These are phyloP conservation scores for Leccinum subrobustum DNA, from an alignment of 1,284 basidiomycete species.

Conservation along the genomic window DNA sequence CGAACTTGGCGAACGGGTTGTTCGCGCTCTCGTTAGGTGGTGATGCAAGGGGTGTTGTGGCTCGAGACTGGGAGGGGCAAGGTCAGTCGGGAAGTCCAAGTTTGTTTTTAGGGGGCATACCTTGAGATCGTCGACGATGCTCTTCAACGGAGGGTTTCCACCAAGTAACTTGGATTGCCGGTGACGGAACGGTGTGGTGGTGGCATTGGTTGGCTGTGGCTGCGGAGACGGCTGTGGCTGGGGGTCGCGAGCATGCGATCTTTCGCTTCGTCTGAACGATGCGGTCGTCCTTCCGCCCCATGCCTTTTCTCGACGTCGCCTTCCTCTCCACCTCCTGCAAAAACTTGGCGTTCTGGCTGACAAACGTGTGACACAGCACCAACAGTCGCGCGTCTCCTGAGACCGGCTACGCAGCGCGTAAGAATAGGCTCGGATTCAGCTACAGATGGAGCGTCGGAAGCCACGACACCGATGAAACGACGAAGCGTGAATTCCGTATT, in stretches of 20 bases:
- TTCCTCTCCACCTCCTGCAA: no score
- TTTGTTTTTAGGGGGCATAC: conserved; percentile 26
- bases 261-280: no score
- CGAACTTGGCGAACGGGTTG: conserved; percentile 43
- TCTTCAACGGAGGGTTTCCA: conserved; percentile 45
- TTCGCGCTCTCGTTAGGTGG: conserved; percentile 39
- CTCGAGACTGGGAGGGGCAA: conserved; percentile 36
- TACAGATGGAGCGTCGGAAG: no score
- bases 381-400: no score
- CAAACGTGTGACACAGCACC: no score
- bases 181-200: conserved; percentile 18
- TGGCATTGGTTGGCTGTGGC: not conserved
- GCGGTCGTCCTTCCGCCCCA: no score
- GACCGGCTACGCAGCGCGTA: no score
- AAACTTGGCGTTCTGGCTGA: no score
- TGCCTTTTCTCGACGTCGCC: no score
- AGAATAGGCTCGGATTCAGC: no score
- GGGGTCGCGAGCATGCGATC: conserved; percentile 8
- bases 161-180: conserved; percentile 18
- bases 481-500: no score
- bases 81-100: not conserved
- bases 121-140: conserved; percentile 79
- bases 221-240: not conserved
- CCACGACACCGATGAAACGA: no score
- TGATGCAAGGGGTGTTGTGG: conserved; percentile 37